These are phyloP conservation scores for Loxodes magnus DNA, from an alignment of 73 alveolate genomes.

Conservation along the genomic window DNA sequence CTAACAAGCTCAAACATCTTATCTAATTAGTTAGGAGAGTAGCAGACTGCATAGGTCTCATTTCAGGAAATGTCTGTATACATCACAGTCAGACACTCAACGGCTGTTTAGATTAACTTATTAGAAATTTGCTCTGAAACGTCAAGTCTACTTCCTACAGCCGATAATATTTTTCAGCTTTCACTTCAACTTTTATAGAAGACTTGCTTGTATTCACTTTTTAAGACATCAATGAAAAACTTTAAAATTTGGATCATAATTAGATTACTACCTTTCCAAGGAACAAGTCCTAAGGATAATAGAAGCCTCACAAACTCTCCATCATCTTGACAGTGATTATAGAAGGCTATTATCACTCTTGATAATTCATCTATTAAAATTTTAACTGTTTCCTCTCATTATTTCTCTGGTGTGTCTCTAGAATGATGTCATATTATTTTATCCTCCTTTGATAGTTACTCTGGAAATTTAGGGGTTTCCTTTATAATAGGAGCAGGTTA, in stretches of 20 bases:
- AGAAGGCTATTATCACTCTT: slow-evolving; percentile 2
- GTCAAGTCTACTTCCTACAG: slow-evolving; percentile 12
- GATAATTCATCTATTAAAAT: slow-evolving; percentile 15
- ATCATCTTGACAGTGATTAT: background rate
- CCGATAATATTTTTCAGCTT: slow-evolving; percentile 1
- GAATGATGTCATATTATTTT: slow-evolving; percentile 11
- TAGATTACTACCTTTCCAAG: slow-evolving; percentile 7
- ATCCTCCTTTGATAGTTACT: slow-evolving; percentile 3
- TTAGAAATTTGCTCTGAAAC: slow-evolving; percentile 10
- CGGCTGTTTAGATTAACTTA: background rate
- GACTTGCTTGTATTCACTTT: slow-evolving; percentile 4
- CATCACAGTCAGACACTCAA: slow-evolving; percentile 5
- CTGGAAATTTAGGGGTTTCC: slow-evolving; percentile 16
- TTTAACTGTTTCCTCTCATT: slow-evolving; percentile 44
- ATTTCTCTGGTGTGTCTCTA: slow-evolving; percentile 15
- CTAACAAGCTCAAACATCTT: background rate
- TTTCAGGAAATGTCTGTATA: background rate
- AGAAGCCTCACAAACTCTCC: slow-evolving; percentile 3
- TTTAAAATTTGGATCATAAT: slow-evolving; percentile 11
- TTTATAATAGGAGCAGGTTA: slow-evolving; percentile 1
- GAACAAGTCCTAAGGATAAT: background rate
- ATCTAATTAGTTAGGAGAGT: too few relatives aligned
- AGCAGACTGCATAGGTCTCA: slow-evolving; percentile 4
- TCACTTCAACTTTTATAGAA: slow-evolving; percentile 9
- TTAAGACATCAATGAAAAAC: slow-evolving; percentile 4